phyloP scores from a whole-genome alignment of 2,329 filamentous ascomycete genomes.

The Sphaerulina populicola region DNA sequence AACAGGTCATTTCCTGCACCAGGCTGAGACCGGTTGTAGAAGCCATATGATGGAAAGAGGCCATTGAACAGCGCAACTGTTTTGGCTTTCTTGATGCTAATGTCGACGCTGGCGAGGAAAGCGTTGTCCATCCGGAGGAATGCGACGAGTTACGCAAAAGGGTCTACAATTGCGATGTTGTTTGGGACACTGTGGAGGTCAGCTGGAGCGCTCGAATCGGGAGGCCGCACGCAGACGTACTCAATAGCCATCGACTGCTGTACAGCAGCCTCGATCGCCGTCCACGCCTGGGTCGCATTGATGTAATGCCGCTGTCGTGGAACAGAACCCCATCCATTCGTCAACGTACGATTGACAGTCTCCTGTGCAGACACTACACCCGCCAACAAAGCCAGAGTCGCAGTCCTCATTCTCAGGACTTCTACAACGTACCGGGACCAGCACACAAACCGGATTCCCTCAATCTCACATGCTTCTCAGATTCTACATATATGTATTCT shows the following conservation, averaged over 20 bases:
- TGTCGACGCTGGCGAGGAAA: constrained; percentile 26
- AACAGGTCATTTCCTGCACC: constrained; percentile 16
- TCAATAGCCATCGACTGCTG: constrained; percentile 14
- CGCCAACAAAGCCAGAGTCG: neutral
- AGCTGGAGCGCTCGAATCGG: neutral
- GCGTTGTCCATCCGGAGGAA: constrained; percentile 30
- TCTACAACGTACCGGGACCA: neutral
- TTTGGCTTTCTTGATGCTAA: constrained; percentile 28
- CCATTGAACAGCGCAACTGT: constrained; percentile 28
- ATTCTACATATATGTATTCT: neutral
- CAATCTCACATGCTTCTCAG: neutral
- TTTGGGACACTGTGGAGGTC: constrained; percentile 17
- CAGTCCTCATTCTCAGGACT: neutral
- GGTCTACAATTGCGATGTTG: constrained; percentile 28
- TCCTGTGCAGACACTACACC: constrained; percentile 3
- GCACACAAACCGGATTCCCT: neutral
- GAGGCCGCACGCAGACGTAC: neutral
- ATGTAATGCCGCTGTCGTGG: constrained; percentile 24
- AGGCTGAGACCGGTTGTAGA: constrained; percentile 24
- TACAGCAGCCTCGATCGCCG: constrained; percentile 22
- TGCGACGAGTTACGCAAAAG: constrained; percentile 25
- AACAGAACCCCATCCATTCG: constrained; percentile 23
- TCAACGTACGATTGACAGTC: constrained; percentile 21
- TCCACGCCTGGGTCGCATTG: constrained; percentile 20
- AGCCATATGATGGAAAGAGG: constrained; percentile 21